These are phyloP conservation scores for Salvia splendens DNA, from an alignment of 257 asterid genomes.

Conservation along the genomic window DNA sequence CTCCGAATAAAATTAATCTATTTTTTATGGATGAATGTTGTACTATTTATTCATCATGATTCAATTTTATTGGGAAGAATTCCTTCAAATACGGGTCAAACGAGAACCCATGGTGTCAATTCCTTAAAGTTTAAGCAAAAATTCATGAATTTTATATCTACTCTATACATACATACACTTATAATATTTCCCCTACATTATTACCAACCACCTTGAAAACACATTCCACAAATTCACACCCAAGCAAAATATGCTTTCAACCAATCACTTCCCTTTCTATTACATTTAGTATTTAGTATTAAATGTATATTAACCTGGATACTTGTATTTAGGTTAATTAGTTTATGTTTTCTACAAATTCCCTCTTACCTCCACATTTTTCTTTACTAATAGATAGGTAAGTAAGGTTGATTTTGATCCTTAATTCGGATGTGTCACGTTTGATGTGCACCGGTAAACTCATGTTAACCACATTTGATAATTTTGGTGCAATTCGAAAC, in stretches of 20 bases:
- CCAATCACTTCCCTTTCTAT: too few relatives aligned
- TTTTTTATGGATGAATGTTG: too few relatives aligned
- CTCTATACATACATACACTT: constrained; percentile 29
- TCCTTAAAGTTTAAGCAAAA: constrained; percentile 58
- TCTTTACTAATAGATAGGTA: too few relatives aligned
- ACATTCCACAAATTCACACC: constrained; percentile 39
- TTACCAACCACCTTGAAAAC: constrained; percentile 59
- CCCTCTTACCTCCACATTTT: neutral
- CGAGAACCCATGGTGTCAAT: constrained; percentile 56
- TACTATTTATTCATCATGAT: neutral
- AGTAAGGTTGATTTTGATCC: too few relatives aligned
- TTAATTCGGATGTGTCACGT: too few relatives aligned
- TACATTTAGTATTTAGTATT: too few relatives aligned
- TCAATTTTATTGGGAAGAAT: constrained; percentile 21
- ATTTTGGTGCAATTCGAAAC: too few relatives aligned
- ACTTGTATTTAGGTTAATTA: neutral
- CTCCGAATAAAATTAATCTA: too few relatives aligned
- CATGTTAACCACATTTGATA: too few relatives aligned
- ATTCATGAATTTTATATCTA: constrained; percentile 33
- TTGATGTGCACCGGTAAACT: too few relatives aligned
- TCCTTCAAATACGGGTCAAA: constrained; percentile 70
- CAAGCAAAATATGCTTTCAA: too few relatives aligned
- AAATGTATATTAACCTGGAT: too few relatives aligned
- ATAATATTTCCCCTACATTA: constrained; percentile 43
- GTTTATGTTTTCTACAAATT: neutral